phyloP scores from a whole-genome alignment of 192 early-diverging fungal species.

The Coemansia sp. region DNA sequence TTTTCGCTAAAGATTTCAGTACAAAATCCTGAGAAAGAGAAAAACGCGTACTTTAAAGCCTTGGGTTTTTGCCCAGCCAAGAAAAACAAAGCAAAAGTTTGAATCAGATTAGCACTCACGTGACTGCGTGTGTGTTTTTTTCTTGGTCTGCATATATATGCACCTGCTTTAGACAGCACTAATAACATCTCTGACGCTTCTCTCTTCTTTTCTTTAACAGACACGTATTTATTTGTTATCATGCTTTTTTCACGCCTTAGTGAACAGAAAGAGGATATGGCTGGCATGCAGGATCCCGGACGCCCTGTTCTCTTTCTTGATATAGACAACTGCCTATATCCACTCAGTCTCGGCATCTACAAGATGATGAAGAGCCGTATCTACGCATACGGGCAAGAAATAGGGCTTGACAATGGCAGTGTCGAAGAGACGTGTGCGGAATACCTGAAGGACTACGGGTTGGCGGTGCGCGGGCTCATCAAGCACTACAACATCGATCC shows the following conservation, averaged over 20 bases:
- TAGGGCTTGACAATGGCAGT: slow-evolving; percentile 59
- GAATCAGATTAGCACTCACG: not conserved
- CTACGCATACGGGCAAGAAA: slow-evolving; percentile 57
- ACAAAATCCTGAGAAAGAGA: not conserved
- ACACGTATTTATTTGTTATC: not conserved
- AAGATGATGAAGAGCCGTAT: slow-evolving; percentile 64
- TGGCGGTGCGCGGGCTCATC: slow-evolving; percentile 69
- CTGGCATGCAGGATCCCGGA: not conserved
- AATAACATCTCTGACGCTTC: not conserved
- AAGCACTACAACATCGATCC: slow-evolving; percentile 70
- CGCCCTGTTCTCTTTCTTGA: slow-evolving; percentile 71
- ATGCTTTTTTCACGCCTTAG: not conserved
- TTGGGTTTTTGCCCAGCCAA: not conserved
- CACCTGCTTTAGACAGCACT: not conserved
- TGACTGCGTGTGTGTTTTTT: not conserved
- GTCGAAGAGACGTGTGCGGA: slow-evolving; percentile 53
- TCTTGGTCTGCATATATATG: not conserved
- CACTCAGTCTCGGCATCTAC: slow-evolving; percentile 55
- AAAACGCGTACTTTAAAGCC: not conserved
- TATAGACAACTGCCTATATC: slow-evolving; percentile 79
- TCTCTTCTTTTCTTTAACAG: not conserved
- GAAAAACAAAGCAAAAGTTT: not conserved
- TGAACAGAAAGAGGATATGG: slow-evolving; percentile 1
- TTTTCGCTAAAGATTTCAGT: not conserved
- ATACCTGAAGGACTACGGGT: slow-evolving; percentile 72